Percentiles rank a stretch among this genome's conserved stretches.
These are phyloP conservation scores for Oxytropis ochrocephala DNA, from an alignment of 306 rosid genomes.

Conservation along the genomic window DNA sequence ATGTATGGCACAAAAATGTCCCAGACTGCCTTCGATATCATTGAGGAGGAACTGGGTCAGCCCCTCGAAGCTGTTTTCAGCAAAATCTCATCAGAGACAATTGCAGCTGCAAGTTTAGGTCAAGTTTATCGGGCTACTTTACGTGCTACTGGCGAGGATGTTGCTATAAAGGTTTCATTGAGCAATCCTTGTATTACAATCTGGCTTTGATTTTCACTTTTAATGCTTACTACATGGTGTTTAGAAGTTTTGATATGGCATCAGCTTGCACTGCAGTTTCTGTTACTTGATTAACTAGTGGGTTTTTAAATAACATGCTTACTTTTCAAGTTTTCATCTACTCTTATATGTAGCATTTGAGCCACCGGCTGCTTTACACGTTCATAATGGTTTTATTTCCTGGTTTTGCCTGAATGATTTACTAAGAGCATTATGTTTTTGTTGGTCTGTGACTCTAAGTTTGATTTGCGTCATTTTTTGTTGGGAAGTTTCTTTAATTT, in stretches of 20 bases:
- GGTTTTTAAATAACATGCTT: neutral
- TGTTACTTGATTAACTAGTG: slow-evolving; percentile 2
- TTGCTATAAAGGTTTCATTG: slow-evolving; percentile 82
- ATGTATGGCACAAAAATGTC: slow-evolving; percentile 24
- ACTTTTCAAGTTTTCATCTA: neutral
- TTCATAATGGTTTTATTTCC: slow-evolving; percentile 3
- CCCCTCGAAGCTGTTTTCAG: slow-evolving; percentile 95
- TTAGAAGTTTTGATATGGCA: slow-evolving; percentile 1
- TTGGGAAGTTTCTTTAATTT: neutral
- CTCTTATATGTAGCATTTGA: neutral
- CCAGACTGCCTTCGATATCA: slow-evolving; percentile 78
- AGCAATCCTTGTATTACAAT: slow-evolving; percentile 9
- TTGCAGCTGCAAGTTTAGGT: slow-evolving; percentile 99
- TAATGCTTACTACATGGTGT: neutral
- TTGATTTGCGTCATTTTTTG: neutral
- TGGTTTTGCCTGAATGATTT: neutral
- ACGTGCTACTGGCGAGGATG: slow-evolving; percentile 85
- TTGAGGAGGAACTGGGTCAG: slow-evolving; percentile 91
- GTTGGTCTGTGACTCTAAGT: neutral
- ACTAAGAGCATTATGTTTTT: neutral
- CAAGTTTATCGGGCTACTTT: slow-evolving; percentile 98
- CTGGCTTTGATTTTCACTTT: neutral
- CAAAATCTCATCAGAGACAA: slow-evolving; percentile 78
- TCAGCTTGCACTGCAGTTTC: neutral
- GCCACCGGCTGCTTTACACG: neutral